Conservation (phyloP, 441 rosid species). For the Jatropha podagrica region DNA sequence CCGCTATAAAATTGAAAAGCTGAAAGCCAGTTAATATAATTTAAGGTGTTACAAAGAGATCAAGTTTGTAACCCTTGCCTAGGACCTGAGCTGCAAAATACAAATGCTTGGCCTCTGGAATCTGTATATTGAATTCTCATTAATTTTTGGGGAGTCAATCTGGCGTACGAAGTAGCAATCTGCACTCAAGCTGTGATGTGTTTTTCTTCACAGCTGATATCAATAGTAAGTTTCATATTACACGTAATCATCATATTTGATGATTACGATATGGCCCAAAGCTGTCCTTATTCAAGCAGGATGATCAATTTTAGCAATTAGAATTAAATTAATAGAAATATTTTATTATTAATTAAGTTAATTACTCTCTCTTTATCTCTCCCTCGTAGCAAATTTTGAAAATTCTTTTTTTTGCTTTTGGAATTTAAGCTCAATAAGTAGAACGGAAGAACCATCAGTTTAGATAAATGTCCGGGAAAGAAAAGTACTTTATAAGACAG, state of each 20-base stretch:
- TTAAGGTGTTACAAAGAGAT: not conserved
- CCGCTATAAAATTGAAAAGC: conserved; percentile 33
- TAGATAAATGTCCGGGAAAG: too few species aligned
- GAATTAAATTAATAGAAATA: too few species aligned
- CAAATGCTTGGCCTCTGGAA: not conserved
- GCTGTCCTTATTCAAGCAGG: too few species aligned
- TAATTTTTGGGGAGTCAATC: conserved; percentile 9
- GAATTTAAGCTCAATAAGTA: too few species aligned
- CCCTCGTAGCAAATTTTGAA: too few species aligned
- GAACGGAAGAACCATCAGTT: too few species aligned
- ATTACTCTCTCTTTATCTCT: too few species aligned
- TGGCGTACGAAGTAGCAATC: not conserved
- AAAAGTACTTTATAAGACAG: too few species aligned
- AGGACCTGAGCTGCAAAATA: not conserved
- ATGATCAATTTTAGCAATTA: too few species aligned
- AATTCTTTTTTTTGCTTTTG: too few species aligned
- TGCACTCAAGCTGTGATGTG: not conserved
- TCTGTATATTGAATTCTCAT: not conserved
- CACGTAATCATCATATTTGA: not conserved
- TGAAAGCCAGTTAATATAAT: conserved; percentile 36
- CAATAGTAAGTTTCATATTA: conserved; percentile 2
- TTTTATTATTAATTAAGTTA: too few species aligned
- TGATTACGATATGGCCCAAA: too few species aligned
- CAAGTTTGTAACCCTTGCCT: not conserved
- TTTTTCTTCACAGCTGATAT: not conserved